These are phyloP conservation scores for Phoenix dactylifera DNA, from an alignment of 176 grass and related monocot genomes.

Conservation along the genomic window DNA sequence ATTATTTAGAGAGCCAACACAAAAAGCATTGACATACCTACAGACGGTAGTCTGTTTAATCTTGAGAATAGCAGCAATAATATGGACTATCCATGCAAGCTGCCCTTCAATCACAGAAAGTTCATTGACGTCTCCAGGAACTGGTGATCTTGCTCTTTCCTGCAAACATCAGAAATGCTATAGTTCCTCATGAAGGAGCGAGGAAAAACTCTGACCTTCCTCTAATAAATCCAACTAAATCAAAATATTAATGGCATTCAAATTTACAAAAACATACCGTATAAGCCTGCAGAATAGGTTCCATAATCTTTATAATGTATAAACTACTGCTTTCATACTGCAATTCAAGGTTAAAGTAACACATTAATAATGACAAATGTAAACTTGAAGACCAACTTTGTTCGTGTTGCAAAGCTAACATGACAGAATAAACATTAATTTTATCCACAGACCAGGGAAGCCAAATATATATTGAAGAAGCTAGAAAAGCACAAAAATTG, in stretches of 20 bases:
- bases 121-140: conserved; percentile 61
- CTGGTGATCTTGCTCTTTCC: conserved; percentile 77
- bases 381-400: no score
- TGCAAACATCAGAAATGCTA: conserved; percentile 22
- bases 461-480: conserved; percentile 3
- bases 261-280: conserved; percentile 46
- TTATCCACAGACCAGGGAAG: background rate
- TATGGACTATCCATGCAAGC: conserved; percentile 95
- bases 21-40: conserved; percentile 40
- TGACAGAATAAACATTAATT: conserved; percentile 15
- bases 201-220: no score
- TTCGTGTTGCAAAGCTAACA: no score
- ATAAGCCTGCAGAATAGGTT: conserved; percentile 98
- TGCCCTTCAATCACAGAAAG: conserved; percentile 95
- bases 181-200: background rate
- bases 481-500: conserved; percentile 14
- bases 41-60: conserved; percentile 66
- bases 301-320: conserved; percentile 97
- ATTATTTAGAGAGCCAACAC: conserved; percentile 12
- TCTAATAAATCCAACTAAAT: no score
- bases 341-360: conserved; percentile 15
- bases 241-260: background rate
- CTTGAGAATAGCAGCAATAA: conserved; percentile 94
- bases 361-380: no score
- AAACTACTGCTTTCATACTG: conserved; percentile 92